Conservation (phyloP, 768 basidiomycete genomes). For the Mycena rebaudengoi region DNA sequence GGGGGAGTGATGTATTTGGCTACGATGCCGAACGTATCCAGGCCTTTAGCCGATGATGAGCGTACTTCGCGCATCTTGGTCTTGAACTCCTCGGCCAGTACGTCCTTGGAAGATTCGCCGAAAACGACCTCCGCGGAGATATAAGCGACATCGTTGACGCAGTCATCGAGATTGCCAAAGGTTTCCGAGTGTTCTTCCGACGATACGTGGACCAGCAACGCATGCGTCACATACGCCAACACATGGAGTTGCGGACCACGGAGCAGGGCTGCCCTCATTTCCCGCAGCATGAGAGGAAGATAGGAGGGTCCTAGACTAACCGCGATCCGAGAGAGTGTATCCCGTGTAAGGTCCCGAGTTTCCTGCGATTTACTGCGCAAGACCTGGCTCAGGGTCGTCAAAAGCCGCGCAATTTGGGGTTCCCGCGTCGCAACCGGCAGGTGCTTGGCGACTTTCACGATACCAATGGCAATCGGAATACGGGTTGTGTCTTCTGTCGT, state of each 20-base stretch:
- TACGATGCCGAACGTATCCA: slow-evolving; percentile 86
- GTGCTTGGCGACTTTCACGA: slow-evolving; percentile 83
- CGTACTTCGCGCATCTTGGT: slow-evolving; percentile 94
- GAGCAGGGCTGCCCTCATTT: slow-evolving; percentile 83
- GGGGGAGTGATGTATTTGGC: slow-evolving; percentile 81
- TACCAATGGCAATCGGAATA: slow-evolving; percentile 88
- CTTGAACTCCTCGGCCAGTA: slow-evolving; percentile 89
- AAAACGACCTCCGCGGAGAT: slow-evolving; percentile 92
- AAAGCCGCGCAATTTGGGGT: slow-evolving; percentile 74
- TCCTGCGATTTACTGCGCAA: slow-evolving; percentile 95
- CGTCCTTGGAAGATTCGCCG: slow-evolving; percentile 91
- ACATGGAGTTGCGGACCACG: slow-evolving; percentile 97
- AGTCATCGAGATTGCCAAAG: slow-evolving; percentile 76
- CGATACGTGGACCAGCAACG: slow-evolving; percentile 84
- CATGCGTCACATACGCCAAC: slow-evolving; percentile 84
- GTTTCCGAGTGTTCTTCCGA: slow-evolving; percentile 58
- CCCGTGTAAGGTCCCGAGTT: slow-evolving; percentile 85
- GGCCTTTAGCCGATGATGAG: slow-evolving; percentile 79
- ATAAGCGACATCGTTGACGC: slow-evolving; percentile 81
- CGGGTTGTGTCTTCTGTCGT: slow-evolving; percentile 86
- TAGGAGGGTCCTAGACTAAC: slow-evolving; percentile 76
- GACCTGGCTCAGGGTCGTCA: slow-evolving; percentile 89
- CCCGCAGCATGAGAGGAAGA: slow-evolving; percentile 76
- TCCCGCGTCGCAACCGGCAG: slow-evolving; percentile 72
- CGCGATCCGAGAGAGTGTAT: slow-evolving; percentile 83